Percentiles rank a stretch among this genome's conserved stretches.
Evolutionary conservation across 106 monocot species (phyloP).

Genomic region (Dendrobium nobile): DNA sequence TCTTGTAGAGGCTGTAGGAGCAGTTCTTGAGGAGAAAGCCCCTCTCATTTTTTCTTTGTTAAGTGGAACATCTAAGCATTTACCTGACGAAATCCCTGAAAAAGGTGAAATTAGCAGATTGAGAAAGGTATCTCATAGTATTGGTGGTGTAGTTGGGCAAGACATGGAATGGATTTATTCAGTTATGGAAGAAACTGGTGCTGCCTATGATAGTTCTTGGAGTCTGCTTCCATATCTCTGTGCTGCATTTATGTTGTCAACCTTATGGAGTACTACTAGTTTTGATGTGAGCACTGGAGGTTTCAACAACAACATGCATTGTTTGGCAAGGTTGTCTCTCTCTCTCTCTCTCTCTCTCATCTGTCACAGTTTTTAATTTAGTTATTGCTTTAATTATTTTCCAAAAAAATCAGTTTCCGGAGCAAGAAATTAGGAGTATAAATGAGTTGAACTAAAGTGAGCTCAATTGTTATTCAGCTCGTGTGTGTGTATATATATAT

Average conservation of each 20-base stretch:
- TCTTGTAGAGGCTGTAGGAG: slow-evolving; percentile 64
- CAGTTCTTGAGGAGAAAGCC: slow-evolving; percentile 80
- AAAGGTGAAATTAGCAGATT: slow-evolving; percentile 64
- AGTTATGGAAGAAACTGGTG: slow-evolving; percentile 54
- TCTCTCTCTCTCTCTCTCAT: background rate
- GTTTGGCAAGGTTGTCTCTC: slow-evolving; percentile 63
- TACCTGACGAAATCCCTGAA: slow-evolving; percentile 71
- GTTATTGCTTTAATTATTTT: background rate
- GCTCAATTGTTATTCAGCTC: too few species aligned
- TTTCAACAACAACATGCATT: slow-evolving; percentile 79
- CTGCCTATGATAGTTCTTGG: slow-evolving; percentile 74
- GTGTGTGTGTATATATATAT: too few species aligned
- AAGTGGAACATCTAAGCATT: slow-evolving; percentile 52
- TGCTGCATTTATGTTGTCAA: slow-evolving; percentile 73
- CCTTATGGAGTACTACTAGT: slow-evolving; percentile 54
- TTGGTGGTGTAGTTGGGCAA: slow-evolving; percentile 47
- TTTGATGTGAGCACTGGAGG: slow-evolving; percentile 69
- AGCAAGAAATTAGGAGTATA: too few species aligned
- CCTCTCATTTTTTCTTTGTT: slow-evolving; percentile 72
- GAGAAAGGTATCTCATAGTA: slow-evolving; percentile 50
- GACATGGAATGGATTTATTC: slow-evolving; percentile 85
- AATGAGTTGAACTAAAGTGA: too few species aligned
- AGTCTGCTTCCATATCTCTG: slow-evolving; percentile 80
- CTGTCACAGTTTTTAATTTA: background rate
- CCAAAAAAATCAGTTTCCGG: too few species aligned